Evolutionary conservation across 169 alveolate genomes (phyloP).

Genomic region (Plasmodium vinckei): DNA sequence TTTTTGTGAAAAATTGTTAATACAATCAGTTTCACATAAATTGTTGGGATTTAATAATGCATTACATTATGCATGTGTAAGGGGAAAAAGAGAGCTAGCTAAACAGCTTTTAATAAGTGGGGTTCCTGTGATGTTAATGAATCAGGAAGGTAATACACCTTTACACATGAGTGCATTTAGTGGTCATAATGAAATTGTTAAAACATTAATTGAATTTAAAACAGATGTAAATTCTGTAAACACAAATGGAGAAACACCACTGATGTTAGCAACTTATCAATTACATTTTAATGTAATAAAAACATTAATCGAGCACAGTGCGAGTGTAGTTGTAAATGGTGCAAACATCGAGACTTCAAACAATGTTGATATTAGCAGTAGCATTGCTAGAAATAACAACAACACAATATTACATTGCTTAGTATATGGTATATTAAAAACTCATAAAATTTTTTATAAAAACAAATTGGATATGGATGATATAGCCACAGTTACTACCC

Average conservation of each 20-base stretch:
- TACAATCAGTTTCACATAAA: conserved; percentile 84
- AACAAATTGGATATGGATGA: conserved; percentile 9
- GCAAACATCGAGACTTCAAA: too few relatives aligned
- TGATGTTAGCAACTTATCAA: conserved; percentile 88
- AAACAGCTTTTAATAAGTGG: conserved; percentile 88
- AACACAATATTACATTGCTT: conserved; percentile 47
- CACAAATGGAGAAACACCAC: conserved; percentile 89
- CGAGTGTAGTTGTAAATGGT: conserved; percentile 64
- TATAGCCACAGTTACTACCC: neutral
- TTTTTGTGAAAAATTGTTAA: conserved; percentile 55
- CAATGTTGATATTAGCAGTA: too few relatives aligned
- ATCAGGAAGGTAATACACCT: conserved; percentile 91
- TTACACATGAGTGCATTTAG: conserved; percentile 89
- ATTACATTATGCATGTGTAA: conserved; percentile 89
- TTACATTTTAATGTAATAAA: conserved; percentile 81
- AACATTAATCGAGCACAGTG: conserved; percentile 83
- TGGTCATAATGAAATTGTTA: conserved; percentile 88
- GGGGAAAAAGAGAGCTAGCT: conserved; percentile 87
- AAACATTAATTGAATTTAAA: conserved; percentile 80
- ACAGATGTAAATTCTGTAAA: conserved; percentile 80
- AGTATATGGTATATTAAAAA: conserved; percentile 41
- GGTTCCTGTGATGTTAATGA: conserved; percentile 80
- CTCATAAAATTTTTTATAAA: conserved; percentile 33
- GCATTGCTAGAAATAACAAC: conserved; percentile 2
- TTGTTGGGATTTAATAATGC: conserved; percentile 87